Percentiles rank a stretch among this genome's conserved stretches.
Conservation (phyloP, 2,329 filamentous ascomycete species). For the Colletotrichum magnum region DNA sequence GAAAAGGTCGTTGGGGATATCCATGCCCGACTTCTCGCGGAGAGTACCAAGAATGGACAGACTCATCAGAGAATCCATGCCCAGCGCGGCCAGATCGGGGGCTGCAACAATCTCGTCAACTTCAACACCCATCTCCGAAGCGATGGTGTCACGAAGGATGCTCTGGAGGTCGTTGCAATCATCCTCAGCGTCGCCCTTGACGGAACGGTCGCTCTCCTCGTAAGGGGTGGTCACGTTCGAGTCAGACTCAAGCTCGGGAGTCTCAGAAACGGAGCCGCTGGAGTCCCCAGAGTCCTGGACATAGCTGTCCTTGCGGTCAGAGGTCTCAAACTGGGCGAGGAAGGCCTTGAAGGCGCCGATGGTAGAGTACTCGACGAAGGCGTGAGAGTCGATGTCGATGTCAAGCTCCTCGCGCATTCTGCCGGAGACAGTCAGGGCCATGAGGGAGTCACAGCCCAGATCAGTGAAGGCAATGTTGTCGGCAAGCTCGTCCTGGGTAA, state of each 20-base stretch:
- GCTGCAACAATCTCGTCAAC: slow-evolving; percentile 72
- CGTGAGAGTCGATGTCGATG: slow-evolving; percentile 65
- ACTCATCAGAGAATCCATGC: slow-evolving; percentile 73
- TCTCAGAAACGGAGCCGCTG: slow-evolving; percentile 58
- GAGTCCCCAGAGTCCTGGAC: slow-evolving; percentile 53
- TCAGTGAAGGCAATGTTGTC: slow-evolving; percentile 71
- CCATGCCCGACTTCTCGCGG: slow-evolving; percentile 66
- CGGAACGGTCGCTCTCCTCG: slow-evolving; percentile 65
- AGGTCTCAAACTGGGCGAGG: slow-evolving; percentile 53
- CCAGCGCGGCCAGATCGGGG: slow-evolving; percentile 68
- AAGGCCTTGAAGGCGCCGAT: slow-evolving; percentile 67
- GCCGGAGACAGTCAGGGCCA: slow-evolving; percentile 70
- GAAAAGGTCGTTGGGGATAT: slow-evolving; percentile 72
- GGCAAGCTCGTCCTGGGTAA: slow-evolving; percentile 67
- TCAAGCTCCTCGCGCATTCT: slow-evolving; percentile 71
- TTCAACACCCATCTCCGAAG: slow-evolving; percentile 80
- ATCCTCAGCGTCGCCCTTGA: slow-evolving; percentile 58
- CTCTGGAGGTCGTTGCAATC: slow-evolving; percentile 58
- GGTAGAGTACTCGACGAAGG: slow-evolving; percentile 69
- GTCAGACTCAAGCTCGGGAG: slow-evolving; percentile 61
- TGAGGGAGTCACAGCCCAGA: slow-evolving; percentile 73
- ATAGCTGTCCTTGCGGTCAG: slow-evolving; percentile 44
- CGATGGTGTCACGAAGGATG: slow-evolving; percentile 75
- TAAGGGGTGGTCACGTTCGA: slow-evolving; percentile 67
- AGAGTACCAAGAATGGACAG: slow-evolving; percentile 69